These are phyloP conservation scores for Cryphonectria radicalis DNA, from an alignment of 2,329 filamentous ascomycete genomes.

Conservation along the genomic window DNA sequence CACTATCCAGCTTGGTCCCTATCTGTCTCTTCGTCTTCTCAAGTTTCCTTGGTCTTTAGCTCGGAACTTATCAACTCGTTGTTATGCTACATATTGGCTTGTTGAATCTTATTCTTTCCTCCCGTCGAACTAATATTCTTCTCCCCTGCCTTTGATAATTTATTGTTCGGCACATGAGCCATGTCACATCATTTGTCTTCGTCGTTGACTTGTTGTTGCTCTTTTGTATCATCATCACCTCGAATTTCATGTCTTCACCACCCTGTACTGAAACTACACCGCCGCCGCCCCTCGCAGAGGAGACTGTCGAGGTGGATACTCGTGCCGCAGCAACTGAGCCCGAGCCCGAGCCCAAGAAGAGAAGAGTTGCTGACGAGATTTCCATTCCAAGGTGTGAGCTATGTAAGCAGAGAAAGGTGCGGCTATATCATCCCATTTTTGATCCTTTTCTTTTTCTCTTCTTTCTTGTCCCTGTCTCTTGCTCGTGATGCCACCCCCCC, in stretches of 20 bases:
- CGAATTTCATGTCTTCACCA: constrained; percentile 26
- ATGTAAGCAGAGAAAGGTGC: constrained; percentile 79
- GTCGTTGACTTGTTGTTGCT: constrained; percentile 1
- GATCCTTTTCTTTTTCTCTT: not conserved
- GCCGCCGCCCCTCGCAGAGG: constrained; percentile 26
- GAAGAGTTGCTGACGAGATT: constrained; percentile 43
- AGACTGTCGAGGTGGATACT: constrained; percentile 25
- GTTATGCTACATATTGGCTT: constrained; percentile 16
- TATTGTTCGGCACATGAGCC: constrained; percentile 1
- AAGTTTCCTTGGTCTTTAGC: constrained; percentile 10
- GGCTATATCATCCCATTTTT: constrained; percentile 23
- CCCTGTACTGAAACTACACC: constrained; percentile 17
- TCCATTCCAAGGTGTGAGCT: constrained; percentile 66
- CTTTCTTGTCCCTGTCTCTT: not conserved
- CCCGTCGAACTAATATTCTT: not conserved
- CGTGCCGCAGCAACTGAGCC: constrained; percentile 27
- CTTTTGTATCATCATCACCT: constrained; percentile 9
- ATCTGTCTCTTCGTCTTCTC: constrained; percentile 4
- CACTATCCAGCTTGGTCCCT: constrained; percentile 12
- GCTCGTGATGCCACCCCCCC: not conserved
- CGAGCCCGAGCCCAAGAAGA: constrained; percentile 28
- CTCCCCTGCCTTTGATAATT: constrained; percentile 10
- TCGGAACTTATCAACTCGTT: not conserved
- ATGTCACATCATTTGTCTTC: constrained; percentile 14
- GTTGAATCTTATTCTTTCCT: constrained; percentile 17